Conservation (phyloP, 805 yeast genomes). For the Candida germanica region DNA sequence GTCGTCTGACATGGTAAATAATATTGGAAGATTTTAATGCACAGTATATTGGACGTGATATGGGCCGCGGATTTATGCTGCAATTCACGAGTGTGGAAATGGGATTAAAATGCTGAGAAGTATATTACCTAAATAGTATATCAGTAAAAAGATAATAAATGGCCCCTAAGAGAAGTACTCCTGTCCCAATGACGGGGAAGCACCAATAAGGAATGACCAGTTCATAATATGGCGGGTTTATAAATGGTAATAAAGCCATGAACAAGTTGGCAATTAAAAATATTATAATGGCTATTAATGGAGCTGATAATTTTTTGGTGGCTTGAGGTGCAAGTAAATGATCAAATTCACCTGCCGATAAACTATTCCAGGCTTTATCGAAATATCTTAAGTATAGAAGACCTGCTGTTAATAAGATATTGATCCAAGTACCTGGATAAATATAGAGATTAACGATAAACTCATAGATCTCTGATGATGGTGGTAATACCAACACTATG, state of each 20-base stretch:
- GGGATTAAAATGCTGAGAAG: too few species aligned
- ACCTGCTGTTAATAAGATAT: constrained; percentile 50
- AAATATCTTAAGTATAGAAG: constrained; percentile 49
- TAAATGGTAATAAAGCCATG: constrained; percentile 53
- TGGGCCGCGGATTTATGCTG: too few species aligned
- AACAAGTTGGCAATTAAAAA: constrained; percentile 48
- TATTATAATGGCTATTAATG: constrained; percentile 27
- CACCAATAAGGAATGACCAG: constrained; percentile 51
- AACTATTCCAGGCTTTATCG: constrained; percentile 22
- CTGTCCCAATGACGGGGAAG: constrained; percentile 54
- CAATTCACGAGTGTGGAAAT: too few species aligned
- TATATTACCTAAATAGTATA: too few species aligned
- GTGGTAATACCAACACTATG: constrained; percentile 53
- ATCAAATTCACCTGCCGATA: constrained; percentile 38
- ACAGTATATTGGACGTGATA: too few species aligned
- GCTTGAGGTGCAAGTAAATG: constrained; percentile 7
- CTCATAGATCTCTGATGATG: constrained; percentile 62
- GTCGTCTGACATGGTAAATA: too few species aligned
- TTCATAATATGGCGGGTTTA: constrained; percentile 38
- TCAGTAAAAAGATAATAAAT: constrained; percentile 16
- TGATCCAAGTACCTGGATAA: constrained; percentile 63
- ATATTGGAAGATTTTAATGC: too few species aligned
- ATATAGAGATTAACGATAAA: constrained; percentile 60
- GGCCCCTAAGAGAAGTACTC: constrained; percentile 43
- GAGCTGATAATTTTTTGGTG: constrained; percentile 17